phyloP scores from a whole-genome alignment of 2,329 filamentous ascomycete genomes.

The Microcyclosporella mali region DNA sequence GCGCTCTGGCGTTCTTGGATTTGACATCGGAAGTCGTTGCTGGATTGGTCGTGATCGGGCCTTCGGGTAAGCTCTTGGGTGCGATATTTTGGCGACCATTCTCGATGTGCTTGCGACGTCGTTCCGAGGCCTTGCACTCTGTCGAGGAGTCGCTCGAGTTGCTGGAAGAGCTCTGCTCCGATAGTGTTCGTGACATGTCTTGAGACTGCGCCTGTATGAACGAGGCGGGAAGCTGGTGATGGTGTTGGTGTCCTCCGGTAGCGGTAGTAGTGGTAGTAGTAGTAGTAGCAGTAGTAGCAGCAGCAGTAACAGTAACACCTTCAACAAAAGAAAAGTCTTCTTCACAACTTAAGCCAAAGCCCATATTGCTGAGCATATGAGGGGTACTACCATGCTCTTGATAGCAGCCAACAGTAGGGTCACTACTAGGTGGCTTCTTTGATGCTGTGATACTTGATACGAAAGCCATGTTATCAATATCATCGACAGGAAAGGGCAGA shows the following conservation, averaged over 20 bases:
- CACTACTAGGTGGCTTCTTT: conserved; percentile 21
- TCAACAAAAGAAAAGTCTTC: conserved; percentile 20
- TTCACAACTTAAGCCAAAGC: conserved; percentile 21
- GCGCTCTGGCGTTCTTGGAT: conserved; percentile 1
- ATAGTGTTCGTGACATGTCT: conserved; percentile 22
- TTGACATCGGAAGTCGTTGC: conserved; percentile 1
- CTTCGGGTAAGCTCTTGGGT: conserved; percentile 20
- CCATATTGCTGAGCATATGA: conserved; percentile 23
- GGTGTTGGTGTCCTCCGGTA: conserved; percentile 11
- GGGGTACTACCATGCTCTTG: conserved; percentile 19
- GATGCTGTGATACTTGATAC: conserved; percentile 18
- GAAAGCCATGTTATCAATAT: conserved; percentile 21
- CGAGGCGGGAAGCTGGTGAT: conserved; percentile 11
- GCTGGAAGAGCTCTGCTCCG: conserved; percentile 18
- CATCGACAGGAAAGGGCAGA: conserved; percentile 23
- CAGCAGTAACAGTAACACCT: conserved; percentile 17
- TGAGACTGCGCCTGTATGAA: conserved; percentile 7
- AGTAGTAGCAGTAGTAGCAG: conserved; percentile 13
- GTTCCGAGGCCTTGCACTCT: conserved; percentile 22
- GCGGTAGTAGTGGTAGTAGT: conserved; percentile 7
- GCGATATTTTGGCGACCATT: conserved; percentile 25
- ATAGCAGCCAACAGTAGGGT: conserved; percentile 20
- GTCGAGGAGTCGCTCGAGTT: conserved; percentile 8
- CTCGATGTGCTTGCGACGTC: conserved; percentile 27
- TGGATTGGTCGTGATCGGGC: conserved; percentile 5